Percentiles rank a stretch among this genome's conserved stretches.
These are phyloP conservation scores for Argentina anserina DNA, from an alignment of 306 rosid genomes.

Conservation along the genomic window DNA sequence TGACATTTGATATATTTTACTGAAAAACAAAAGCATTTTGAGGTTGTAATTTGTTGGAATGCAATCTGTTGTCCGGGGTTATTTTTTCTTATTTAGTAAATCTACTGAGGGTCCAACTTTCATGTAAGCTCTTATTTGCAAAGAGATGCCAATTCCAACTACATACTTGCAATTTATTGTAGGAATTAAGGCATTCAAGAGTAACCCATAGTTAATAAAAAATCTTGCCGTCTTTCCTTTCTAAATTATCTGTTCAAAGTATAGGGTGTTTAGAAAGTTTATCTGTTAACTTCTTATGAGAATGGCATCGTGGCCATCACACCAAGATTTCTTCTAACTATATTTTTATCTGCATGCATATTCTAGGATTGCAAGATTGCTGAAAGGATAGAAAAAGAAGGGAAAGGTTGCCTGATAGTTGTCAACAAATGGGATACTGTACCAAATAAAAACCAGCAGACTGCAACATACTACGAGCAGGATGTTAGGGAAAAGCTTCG, in stretches of 20 bases:
- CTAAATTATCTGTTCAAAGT: neutral
- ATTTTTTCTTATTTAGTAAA: neutral
- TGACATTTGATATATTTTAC: neutral
- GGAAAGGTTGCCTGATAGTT: constrained; percentile 89
- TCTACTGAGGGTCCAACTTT: neutral
- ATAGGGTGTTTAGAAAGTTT: neutral
- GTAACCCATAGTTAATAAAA: neutral
- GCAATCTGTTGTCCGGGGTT: neutral
- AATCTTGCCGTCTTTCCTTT: neutral
- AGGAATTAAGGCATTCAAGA: neutral
- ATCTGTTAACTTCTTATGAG: neutral
- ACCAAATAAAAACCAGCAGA: constrained; percentile 91
- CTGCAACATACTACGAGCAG: constrained; percentile 75
- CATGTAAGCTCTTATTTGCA: neutral
- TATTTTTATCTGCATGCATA: constrained; percentile 21
- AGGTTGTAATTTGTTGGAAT: neutral
- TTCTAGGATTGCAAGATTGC: constrained; percentile 86
- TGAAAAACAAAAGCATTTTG: neutral
- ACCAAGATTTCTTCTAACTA: neutral
- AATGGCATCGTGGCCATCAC: neutral
- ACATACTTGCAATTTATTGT: neutral
- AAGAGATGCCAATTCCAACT: neutral
- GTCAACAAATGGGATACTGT: constrained; percentile 98
- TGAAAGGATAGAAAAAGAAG: constrained; percentile 91
- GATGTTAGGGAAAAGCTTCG: constrained; percentile 94